Evolutionary conservation across 345 rosid genomes (phyloP).

Genomic region (Citropsis articulata): DNA sequence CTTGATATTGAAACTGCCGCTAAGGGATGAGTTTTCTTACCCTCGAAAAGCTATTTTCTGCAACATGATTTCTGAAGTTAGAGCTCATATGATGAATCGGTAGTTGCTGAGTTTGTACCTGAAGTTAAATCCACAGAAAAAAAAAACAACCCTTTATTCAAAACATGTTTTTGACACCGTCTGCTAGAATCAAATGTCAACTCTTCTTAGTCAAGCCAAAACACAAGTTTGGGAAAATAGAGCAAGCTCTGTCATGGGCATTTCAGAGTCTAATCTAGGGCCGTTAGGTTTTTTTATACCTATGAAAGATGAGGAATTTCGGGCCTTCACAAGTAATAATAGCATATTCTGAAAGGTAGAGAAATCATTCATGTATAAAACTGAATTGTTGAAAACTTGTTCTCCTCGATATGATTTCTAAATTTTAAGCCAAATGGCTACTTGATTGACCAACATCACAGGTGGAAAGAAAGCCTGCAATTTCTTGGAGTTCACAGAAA

Average conservation of each 20-base stretch:
- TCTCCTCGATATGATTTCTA: background rate
- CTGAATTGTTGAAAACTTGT: background rate
- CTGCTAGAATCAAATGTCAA: too few species aligned
- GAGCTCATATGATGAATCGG: background rate
- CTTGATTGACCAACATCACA: background rate
- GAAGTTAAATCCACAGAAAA: background rate
- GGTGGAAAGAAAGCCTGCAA: background rate
- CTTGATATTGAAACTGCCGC: background rate
- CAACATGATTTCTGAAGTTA: background rate
- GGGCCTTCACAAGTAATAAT: too few species aligned
- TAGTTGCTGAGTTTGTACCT: constrained; percentile 4
- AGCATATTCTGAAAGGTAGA: too few species aligned
- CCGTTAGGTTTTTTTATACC: too few species aligned
- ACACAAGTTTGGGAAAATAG: too few species aligned
- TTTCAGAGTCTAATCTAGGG: too few species aligned
- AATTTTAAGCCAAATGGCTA: background rate
- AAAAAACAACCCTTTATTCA: too few species aligned
- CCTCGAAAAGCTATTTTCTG: background rate
- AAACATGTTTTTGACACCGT: background rate
- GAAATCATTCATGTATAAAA: background rate
- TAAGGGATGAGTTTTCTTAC: background rate
- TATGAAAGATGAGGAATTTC: too few species aligned
- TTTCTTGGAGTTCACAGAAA: background rate
- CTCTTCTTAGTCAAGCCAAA: too few species aligned
- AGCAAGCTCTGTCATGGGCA: too few species aligned